Evolutionary conservation across 169 alveolate species (phyloP).

Genomic region (Plasmodium malariae): DNA sequence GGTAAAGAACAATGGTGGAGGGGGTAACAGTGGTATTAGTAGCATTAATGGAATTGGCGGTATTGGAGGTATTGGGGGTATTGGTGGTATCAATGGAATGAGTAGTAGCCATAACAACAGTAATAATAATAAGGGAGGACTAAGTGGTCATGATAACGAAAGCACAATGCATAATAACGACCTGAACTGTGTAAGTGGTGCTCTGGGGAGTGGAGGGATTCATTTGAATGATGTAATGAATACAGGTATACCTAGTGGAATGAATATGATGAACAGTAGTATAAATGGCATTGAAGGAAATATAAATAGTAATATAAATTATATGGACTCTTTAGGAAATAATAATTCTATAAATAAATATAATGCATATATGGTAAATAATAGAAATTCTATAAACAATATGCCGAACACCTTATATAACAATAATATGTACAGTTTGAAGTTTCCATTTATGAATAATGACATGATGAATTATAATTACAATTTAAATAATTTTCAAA

Average conservation of each 20-base stretch:
- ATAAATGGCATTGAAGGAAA: background rate
- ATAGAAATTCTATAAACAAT: background rate
- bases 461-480: conserved; percentile 65
- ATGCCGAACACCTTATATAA: conserved; percentile 23
- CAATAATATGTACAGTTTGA: conserved; percentile 33
- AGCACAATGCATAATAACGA: background rate
- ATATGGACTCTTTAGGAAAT: conserved; percentile 6
- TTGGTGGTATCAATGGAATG: background rate
- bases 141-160: background rate
- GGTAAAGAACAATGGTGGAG: background rate
- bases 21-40: background rate
- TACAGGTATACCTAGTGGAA: background rate
- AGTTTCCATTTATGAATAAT: conserved; percentile 51
- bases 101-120: background rate
- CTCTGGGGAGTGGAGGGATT: background rate
- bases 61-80: background rate
- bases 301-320: conserved; percentile 1
- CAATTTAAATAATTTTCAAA: conserved; percentile 38
- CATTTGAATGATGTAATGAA: background rate
- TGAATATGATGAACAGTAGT: background rate
- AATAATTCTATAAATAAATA: conserved; percentile 27
- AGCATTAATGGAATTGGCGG: background rate
- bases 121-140: background rate
- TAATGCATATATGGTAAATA: conserved; percentile 9
- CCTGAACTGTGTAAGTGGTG: background rate